These are phyloP conservation scores for Tetrahymena malaccensis DNA, from an alignment of 73 alveolate species.

Conservation along the genomic window DNA sequence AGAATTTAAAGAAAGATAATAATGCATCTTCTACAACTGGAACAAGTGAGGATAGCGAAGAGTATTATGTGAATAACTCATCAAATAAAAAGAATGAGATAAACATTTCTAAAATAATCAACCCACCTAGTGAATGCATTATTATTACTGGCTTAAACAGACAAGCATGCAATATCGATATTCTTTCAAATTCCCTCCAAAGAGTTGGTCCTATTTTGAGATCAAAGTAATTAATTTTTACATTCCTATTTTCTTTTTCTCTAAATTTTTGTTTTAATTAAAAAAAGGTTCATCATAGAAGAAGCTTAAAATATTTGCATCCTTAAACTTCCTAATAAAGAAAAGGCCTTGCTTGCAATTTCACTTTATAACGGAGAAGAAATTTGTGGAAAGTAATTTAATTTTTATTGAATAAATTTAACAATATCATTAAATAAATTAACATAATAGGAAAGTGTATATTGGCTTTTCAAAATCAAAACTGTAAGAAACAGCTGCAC, in stretches of 20 bases:
- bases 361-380: background rate
- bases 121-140: background rate
- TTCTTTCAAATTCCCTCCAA: background rate
- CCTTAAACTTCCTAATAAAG: background rate
- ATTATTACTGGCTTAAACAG: background rate
- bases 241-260: background rate
- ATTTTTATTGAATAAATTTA: no score
- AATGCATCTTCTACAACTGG: background rate
- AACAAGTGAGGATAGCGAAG: background rate
- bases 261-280: background rate
- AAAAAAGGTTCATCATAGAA: background rate
- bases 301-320: background rate
- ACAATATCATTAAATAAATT: no score
- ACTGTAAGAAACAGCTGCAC: background rate
- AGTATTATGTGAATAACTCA: background rate
- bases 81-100: background rate
- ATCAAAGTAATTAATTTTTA: background rate
- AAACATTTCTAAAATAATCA: background rate
- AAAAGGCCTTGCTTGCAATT: background rate
- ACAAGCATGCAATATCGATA: background rate
- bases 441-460: background rate
- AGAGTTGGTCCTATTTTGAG: background rate
- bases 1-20: background rate
- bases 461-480: background rate
- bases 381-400: background rate